Conservation (phyloP, 2,329 filamentous ascomycete species). For the Geosmithia flava region DNA sequence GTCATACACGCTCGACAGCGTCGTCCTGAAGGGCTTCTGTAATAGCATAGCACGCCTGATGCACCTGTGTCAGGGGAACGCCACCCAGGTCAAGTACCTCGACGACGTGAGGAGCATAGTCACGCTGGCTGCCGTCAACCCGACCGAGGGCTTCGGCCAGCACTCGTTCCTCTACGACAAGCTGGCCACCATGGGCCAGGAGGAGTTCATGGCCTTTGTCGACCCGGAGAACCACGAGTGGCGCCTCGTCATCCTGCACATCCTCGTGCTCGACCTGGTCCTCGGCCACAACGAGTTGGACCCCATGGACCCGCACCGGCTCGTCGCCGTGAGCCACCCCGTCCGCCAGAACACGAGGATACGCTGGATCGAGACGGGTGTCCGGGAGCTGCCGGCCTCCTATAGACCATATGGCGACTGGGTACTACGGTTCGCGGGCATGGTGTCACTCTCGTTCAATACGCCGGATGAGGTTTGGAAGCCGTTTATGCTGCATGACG, state of each 20-base stretch:
- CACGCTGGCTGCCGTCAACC: conserved; percentile 2
- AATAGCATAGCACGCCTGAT: too few relatives aligned
- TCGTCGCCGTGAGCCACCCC: conserved; percentile 6
- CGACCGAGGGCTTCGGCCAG: conserved; percentile 11
- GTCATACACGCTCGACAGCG: background rate
- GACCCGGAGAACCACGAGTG: conserved; percentile 15
- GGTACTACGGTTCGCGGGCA: conserved; percentile 12
- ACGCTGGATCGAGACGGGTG: conserved; percentile 24
- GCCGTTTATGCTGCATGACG: conserved; percentile 1
- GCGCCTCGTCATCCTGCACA: conserved; percentile 23
- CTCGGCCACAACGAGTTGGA: conserved; percentile 10
- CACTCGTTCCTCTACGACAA: conserved; percentile 14
- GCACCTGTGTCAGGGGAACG: too few relatives aligned
- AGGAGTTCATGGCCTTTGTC: conserved; percentile 18
- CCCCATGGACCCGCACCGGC: conserved; percentile 1
- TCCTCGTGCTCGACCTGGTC: conserved; percentile 18
- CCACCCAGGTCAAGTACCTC: too few relatives aligned
- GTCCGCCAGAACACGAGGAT: conserved; percentile 15
- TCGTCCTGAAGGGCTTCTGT: too few relatives aligned
- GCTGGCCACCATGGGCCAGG: conserved; percentile 11
- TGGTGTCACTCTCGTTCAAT: conserved; percentile 10
- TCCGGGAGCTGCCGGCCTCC: conserved; percentile 14
- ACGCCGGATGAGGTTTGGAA: conserved; percentile 10
- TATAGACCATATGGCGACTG: conserved; percentile 20
- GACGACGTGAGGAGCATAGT: too few relatives aligned